Evolutionary conservation across 2,329 filamentous ascomycete genomes (phyloP).

Genomic region (Ceratocystis lukuohia): DNA sequence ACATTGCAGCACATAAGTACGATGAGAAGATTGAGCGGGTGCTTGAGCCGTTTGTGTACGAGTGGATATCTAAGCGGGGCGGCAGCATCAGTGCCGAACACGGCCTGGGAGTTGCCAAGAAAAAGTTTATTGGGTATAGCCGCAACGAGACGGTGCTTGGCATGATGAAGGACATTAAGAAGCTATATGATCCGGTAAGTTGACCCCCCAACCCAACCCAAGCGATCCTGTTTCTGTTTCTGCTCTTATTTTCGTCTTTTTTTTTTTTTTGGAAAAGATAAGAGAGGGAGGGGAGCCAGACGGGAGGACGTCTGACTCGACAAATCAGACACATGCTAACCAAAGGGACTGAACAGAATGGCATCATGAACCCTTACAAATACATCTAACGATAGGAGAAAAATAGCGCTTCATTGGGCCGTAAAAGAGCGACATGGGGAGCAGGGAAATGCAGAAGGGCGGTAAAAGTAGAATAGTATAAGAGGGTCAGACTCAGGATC

Average conservation of each 20-base stretch:
- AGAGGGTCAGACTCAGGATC: not conserved
- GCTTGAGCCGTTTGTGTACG: constrained; percentile 91
- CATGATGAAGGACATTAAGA: constrained; percentile 92
- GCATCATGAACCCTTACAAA: constrained; percentile 99
- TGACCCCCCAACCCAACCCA: too few relatives aligned
- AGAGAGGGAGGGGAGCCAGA: not conserved
- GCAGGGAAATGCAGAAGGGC: not conserved
- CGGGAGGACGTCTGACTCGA: not conserved
- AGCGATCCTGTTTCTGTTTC: too few relatives aligned
- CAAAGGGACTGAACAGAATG: constrained; percentile 48
- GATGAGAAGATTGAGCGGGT: constrained; percentile 75
- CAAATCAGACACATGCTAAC: not conserved
- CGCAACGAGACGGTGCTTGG: constrained; percentile 73
- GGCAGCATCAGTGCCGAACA: constrained; percentile 97
- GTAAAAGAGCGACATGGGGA: too few relatives aligned
- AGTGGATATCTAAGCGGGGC: constrained; percentile 80
- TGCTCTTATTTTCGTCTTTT: too few relatives aligned
- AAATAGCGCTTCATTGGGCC: not conserved
- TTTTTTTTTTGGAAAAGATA: too few relatives aligned
- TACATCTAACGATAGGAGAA: constrained; percentile 47
- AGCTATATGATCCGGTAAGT: constrained; percentile 83
- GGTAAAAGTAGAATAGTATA: not conserved
- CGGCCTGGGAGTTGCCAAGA: constrained; percentile 86
- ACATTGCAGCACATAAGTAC: constrained; percentile 70
- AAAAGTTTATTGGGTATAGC: constrained; percentile 88